Base-by-base conservation (phyloP, 352 stramenopile species). In the Phytophthora cactorum region DNA sequence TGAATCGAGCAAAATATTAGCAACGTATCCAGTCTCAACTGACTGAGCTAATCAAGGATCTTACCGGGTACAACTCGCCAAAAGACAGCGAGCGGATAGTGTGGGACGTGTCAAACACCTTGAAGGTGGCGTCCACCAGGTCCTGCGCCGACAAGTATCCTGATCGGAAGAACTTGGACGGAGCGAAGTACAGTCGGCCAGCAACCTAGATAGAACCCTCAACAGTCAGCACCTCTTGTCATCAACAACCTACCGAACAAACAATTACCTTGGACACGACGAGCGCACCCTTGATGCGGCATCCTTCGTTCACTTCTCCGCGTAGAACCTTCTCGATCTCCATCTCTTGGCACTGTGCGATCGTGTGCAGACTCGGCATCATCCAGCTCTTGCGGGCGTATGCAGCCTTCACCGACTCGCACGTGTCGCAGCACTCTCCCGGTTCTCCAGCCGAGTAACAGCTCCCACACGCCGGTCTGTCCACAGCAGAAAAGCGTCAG, bases 121-220 rank as follows among this genome's bases (percentile, higher is more conserved):
- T 84, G 52, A 92, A 90, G 17, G 84, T 90, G 47, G 81, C 78
- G 31, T 90, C 77, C 27, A 92, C 62, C 27, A 90, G 68, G 59
- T 92, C 84, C 47, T 86, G 66, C 9, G 74, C 66, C 1, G 81
- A 83, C 52, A 92, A 75, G 62, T 95, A 95, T 3, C 88, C 88
- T 39, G 82, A 90, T 60, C 81, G 79, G 59, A 95, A 93, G 67
- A 88, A 89, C 70, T 91, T 93, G 56, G 85, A 91, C 25, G 87
- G 87, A 54, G 87, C 87, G 61, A 95, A 95, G 63, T 92, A 93
- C 14, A 95, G 55, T 50, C 86, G 89, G 11, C 85, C 88, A 14
- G 84, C 83, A 34, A 93, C 87, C 86, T 94, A 31, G 3, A 62
- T 0, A 64, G n/a, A 25, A 63, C 6, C 29, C 59, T 10, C 29